Evolutionary conservation across 176 grass and related monocot species (phyloP), one percentile per base, ranked within the genome.

Genomic region (Carex scoparia): DNA sequence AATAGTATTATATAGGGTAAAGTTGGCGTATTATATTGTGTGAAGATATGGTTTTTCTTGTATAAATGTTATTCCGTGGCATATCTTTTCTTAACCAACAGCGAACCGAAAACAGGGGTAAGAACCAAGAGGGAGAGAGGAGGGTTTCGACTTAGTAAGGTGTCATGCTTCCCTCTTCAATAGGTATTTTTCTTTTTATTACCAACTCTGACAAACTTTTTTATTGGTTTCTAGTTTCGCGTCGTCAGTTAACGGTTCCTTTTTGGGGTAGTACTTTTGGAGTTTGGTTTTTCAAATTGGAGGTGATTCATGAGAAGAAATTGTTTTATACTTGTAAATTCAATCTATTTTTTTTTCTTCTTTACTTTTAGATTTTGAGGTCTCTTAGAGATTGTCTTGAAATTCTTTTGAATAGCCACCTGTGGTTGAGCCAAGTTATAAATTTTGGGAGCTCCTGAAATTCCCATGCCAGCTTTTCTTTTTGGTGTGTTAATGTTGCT

Each of bases 1-100:
- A 83, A 83, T 77, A 83, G 48, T 62, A 59, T 80, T 69, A 82
- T 65, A 82, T 33, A 51, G 33, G 61, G 37, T 54, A 83, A 83
- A 83, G 81, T 69, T 83, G 81, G 81, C 23, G 61, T 66, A 65
- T 27, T 69, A 56, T 69, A 55, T 31, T 46, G 81, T 66, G 81
- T 19, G 32, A 66, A 83, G n/a, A 49, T 63, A 65, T 61, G 33
- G 58, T 81, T 60, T 46, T 81, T 81, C 16, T 81, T 49, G 19
- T 83, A 64, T 32, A 66, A 48, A 68, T 65, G 42, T 48, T 65
- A 48, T 83, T 83, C 44, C 23, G 12, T 83, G 40, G 46, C 48
- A 37, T 54, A 69, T 16, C 68, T 64, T 53, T 18, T 35, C 62
- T 28, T 32, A 83, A 83, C 40, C 58, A 68, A 31, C 18, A 66